These are phyloP conservation scores for Oryza coarctata DNA, from an alignment of 176 grass and related monocot genomes.

Conservation along the genomic window DNA sequence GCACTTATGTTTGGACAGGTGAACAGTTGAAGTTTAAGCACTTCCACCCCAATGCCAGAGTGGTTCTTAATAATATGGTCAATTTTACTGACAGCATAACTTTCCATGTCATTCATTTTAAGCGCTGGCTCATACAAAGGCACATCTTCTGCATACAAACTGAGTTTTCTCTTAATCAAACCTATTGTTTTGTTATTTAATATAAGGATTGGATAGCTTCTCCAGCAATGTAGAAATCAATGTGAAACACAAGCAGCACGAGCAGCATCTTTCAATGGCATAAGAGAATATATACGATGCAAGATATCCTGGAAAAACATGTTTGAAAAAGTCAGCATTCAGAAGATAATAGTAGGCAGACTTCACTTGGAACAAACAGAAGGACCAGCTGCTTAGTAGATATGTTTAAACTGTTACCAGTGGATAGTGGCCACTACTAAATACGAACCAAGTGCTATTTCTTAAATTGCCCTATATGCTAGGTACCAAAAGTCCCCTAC, in stretches of 20 bases:
- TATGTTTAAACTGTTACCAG: too few relatives aligned
- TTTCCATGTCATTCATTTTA: not conserved
- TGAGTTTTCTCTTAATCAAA: not conserved
- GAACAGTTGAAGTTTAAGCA: not conserved
- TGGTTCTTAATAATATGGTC: conserved; percentile 6
- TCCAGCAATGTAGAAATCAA: conserved; percentile 20
- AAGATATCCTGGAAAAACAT: conserved; percentile 31
- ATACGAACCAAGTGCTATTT: too few relatives aligned
- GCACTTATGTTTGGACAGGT: not conserved
- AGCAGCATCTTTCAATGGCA: conserved; percentile 25
- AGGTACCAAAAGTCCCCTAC: too few relatives aligned
- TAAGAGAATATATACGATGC: not conserved
- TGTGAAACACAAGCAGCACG: conserved; percentile 25
- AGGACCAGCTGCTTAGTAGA: too few relatives aligned
- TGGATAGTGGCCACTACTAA: too few relatives aligned
- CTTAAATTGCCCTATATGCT: too few relatives aligned
- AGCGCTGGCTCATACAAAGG: too few relatives aligned
- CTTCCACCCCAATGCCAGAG: not conserved
- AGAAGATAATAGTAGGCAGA: too few relatives aligned
- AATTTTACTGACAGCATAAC: not conserved
- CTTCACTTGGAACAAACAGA: too few relatives aligned
- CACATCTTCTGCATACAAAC: too few relatives aligned
- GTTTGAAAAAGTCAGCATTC: not conserved
- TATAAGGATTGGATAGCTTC: not conserved
- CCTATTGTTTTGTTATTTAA: not conserved